phyloP scores from a whole-genome alignment of 176 grass and related monocot species.

The Avena insularis region DNA sequence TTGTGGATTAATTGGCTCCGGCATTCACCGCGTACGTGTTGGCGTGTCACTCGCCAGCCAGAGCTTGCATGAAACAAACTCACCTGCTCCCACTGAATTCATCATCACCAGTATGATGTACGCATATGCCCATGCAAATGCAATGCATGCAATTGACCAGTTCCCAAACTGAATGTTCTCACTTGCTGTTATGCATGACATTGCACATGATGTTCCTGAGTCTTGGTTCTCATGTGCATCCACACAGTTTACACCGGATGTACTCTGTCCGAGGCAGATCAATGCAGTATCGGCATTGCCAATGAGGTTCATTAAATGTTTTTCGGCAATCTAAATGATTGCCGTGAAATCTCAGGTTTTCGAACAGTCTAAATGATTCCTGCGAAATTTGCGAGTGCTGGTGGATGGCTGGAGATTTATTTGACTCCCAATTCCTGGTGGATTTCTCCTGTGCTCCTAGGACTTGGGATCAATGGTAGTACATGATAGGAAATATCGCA shows the following conservation, averaged over 20 bases:
- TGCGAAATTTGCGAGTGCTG: not conserved
- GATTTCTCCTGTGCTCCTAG: not conserved
- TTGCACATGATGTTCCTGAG: not conserved
- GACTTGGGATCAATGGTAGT: not conserved
- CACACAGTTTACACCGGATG: not conserved
- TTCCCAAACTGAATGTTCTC: constrained; percentile 36
- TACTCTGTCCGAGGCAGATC: not conserved
- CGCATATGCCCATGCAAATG: not conserved
- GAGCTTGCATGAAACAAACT: constrained; percentile 18
- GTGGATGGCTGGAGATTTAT: not conserved
- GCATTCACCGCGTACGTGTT: not conserved
- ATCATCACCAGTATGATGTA: not conserved
- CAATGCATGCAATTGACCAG: constrained; percentile 20
- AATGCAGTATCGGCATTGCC: no score
- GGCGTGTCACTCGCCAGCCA: constrained; percentile 22
- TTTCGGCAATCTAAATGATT: not conserved
- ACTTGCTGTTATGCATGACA: not conserved
- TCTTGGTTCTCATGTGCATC: not conserved
- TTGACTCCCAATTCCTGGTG: not conserved
- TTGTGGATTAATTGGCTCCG: not conserved
- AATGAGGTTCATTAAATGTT: not conserved
- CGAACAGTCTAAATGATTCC: not conserved
- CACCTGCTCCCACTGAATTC: constrained; percentile 46
- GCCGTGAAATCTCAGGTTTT: not conserved
- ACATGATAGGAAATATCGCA: not conserved